Evolutionary conservation across 2,329 filamentous ascomycete species (phyloP).

Genomic region (Xenoacremonium recifei): DNA sequence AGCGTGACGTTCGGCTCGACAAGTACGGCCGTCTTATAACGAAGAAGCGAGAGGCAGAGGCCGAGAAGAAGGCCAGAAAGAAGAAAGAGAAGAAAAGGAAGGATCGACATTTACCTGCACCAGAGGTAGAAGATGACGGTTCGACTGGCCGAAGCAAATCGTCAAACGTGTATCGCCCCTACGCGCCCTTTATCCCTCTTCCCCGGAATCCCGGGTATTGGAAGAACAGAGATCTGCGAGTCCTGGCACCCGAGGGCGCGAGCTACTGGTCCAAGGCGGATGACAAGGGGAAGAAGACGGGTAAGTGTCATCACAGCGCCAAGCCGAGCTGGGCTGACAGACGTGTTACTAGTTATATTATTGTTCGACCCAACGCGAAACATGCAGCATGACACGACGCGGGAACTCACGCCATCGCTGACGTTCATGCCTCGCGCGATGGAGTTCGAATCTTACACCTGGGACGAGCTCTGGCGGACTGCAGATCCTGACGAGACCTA

Average conservation of each 20-base stretch:
- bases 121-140: constrained; percentile 3
- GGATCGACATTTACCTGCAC: background rate
- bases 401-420: constrained; percentile 17
- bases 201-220: constrained; percentile 20
- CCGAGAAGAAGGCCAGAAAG: constrained; percentile 8
- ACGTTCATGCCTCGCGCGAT: constrained; percentile 29
- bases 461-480: constrained; percentile 25
- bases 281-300: constrained; percentile 15
- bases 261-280: constrained; percentile 24
- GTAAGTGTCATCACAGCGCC: constrained; percentile 9
- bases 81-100: constrained; percentile 6
- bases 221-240: constrained; percentile 25
- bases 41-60: constrained; percentile 7
- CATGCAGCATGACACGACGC: constrained; percentile 22
- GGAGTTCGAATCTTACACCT: constrained; percentile 27
- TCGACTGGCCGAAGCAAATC: constrained; percentile 16
- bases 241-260: constrained; percentile 25
- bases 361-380: constrained; percentile 20
- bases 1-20: constrained; percentile 21
- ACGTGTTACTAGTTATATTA: constrained; percentile 18
- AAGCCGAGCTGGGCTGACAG: constrained; percentile 5
- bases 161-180: constrained; percentile 26
- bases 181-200: constrained; percentile 25
- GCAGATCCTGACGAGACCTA: constrained; percentile 24
- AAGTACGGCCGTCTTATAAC: constrained; percentile 20